Evolutionary conservation across 2,329 filamentous ascomycete species (phyloP), one percentile per base, ranked within the genome.

Genomic region (Neonectria coccinea): DNA sequence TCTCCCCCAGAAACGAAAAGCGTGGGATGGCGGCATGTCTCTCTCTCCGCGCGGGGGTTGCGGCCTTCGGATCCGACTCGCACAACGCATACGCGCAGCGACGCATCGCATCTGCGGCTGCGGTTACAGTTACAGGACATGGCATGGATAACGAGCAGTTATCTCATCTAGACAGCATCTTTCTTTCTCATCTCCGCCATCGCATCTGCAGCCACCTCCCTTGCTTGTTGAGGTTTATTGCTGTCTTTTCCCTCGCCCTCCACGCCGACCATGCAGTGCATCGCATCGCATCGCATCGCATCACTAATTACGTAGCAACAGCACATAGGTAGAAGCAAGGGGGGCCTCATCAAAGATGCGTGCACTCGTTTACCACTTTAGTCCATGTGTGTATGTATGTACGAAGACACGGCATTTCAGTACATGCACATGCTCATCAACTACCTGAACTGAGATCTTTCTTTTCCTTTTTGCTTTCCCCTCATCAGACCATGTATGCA

Each of bases 81-180:
- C 60, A 63, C 60, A 63, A 54, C 60, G 20, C 60, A 63, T 54
- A 48, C 55, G 50, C 55, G 60, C 60, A 59, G 55, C 55, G 42
- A 29, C 41, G 36, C 45, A 52, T 53, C 51, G 9, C 29, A 29
- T 29, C 1, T 44, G 22, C 12, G 25, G 25, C 25, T 25, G 25
- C 25, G 4, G 27, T 31, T 22, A 50, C 20, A 22, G 48, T 58
- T 51, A 39, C 56, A 58, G 50, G 29, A 14, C 42, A 44, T 33
- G 10, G 31, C 31, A 33, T 33, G 31, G 29, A 22, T 10, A 31
- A 6, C 25, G 5, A 25, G 25, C 1, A 25, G 25, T 25, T 25
- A 25, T 25, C 25, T 25, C 25, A 25, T 25, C 25, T 25, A 25
- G 6, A 25, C 25, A 25, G 25, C 25, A 25, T 25, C 25, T 25